Evolutionary conservation across 768 basidiomycete genomes (phyloP), one percentile per base, ranked within the genome.

Genomic region (Xanthoconium stramineum): DNA sequence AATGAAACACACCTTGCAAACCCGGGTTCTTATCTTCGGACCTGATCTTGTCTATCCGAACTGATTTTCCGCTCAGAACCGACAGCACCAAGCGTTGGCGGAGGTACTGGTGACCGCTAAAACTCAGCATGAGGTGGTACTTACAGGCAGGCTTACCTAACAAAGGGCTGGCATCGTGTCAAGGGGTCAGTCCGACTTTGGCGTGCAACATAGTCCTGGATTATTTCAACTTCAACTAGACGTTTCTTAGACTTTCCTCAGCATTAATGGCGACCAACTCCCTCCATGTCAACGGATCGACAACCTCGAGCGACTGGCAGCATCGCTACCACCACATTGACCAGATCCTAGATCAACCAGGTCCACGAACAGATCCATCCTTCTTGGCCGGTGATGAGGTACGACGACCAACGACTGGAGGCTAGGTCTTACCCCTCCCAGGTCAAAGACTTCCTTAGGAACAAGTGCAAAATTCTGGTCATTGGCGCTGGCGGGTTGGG

Each of bases 401-500:
- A 68, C 62, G 82, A 57, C n/a, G 37, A 17, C 52, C 10, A 7
- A 30, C 8, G 33, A 20, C 10, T 20, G 4, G 40, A 19, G 5
- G 36, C 28, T 9, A 8, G 19, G 38, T 45, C 57, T 60, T 19
- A 55, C 48, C 9, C 28, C 42, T 45, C 10, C 12, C 29, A 97
- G 94, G 89, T 94, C 48, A 98, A 96, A 67, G 77, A 81, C 52
- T 96, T 98, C 67, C 78, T 99, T 17, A 75, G 94, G 50, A 80
- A 83, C 45, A 76, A 88, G 59, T 88, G 89, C 70, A 98, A 97
- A 78, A 89, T 98, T 63, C 83, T 98, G 42, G 96, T 98, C 61
- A 98, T 99, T 65, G 97, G 97, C 33, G 97, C 97, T 30, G 97
- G 97, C 35, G 97, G 97, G 53, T 78, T 99, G 40, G 97, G 97